These are phyloP conservation scores for Heliamphora pulchella DNA, from an alignment of 179 eudicot species.

Conservation along the genomic window DNA sequence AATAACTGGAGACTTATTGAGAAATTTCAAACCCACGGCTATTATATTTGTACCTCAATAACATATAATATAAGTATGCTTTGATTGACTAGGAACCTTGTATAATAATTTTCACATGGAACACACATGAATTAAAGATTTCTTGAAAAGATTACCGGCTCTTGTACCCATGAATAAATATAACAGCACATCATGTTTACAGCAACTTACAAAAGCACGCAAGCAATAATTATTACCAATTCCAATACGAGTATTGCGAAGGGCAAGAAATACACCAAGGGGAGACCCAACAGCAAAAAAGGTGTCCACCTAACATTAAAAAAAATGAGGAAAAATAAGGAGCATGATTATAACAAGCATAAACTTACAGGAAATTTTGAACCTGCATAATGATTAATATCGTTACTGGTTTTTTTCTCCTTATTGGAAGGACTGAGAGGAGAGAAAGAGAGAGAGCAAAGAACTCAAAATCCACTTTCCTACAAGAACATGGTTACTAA, in stretches of 20 bases:
- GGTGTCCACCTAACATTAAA: slow-evolving; percentile 68
- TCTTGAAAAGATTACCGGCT: neutral
- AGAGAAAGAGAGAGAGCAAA: neutral
- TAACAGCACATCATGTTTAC: neutral
- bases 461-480: neutral
- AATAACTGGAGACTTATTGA: neutral
- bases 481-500: no score
- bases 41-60: neutral
- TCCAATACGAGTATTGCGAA: slow-evolving; percentile 93
- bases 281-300: slow-evolving; percentile 98
- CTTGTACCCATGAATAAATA: neutral
- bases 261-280: slow-evolving; percentile 93
- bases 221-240: slow-evolving; percentile 43
- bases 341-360: neutral
- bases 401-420: neutral
- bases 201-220: neutral
- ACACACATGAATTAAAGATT: neutral
- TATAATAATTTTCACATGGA: neutral
- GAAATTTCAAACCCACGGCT: neutral
- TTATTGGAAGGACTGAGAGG: neutral
- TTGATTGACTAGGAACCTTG: neutral
- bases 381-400: neutral
- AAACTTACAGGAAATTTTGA: neutral
- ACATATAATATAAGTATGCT: neutral
- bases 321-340: slow-evolving; percentile 1